Base-by-base conservation (phyloP, 2,329 filamentous ascomycete genomes). In the Parastagonospora avenae region DNA sequence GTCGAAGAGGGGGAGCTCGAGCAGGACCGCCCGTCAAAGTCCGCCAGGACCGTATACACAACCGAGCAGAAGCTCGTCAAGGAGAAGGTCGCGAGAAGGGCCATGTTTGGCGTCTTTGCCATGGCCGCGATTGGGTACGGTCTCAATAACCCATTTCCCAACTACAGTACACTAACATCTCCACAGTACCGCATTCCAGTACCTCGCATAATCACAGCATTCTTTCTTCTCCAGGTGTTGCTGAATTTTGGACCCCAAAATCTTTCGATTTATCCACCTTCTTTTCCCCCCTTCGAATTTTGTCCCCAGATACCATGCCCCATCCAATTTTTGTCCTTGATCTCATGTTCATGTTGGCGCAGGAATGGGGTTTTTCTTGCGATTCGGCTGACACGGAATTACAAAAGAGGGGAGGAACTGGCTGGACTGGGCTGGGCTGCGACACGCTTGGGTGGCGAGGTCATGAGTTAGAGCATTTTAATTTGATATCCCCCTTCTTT, bases 111-210 rank as follows among this genome's bases (percentile, higher is more conserved):
- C 51, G 84, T 97, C 46, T 90, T 88, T 56, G 91, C 91, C 50
- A 94, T 91, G 40, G 82, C 97, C 72, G 91, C 90, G 50, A 83
- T 97, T 74, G 92, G 92, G 94, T 97, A 84, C 79, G 92, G 88
- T 12, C 29, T 39, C n/a, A n/a, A n/a, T n/a, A n/a, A n/a, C n/a
- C 27, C 24, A 19, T 15, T 24, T 10, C 27, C 9, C n/a, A n/a
- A 41, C 8, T 27, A 24, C 32, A 39, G 35, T 35, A 39, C 10
- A 42, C 66, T 68, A 60, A 68, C 55, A 33, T 9, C 12, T 38
- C 27, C 27, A n/a, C 38, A 68, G 67, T 28, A 61, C 64, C 31
- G 66, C 67, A 12, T 62, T 69, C 56, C 60, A 64, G 46, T 70
- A 69, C 61, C 61, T 70, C 40, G 52, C 54, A 47, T 60, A 59